Evolutionary conservation across 2,329 filamentous ascomycete genomes (phyloP).

Genomic region (Paracoccidioides lutzii): DNA sequence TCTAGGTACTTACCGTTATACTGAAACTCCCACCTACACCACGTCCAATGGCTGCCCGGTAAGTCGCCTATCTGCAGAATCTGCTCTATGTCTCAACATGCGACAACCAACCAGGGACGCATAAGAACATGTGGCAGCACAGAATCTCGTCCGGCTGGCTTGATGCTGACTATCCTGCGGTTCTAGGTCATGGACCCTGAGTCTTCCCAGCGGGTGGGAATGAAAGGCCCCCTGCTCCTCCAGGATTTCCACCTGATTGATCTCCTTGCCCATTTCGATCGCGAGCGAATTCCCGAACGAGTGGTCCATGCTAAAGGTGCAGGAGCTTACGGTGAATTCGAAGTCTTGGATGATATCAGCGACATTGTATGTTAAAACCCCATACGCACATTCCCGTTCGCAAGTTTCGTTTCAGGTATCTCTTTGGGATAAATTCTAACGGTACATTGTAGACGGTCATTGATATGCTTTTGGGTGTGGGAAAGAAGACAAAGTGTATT

Average conservation of each 20-base stretch:
- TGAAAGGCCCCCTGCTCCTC: conserved; percentile 47
- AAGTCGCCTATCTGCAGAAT: background rate
- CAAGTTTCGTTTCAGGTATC: background rate
- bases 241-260: conserved; percentile 56
- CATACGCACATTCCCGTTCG: background rate
- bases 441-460: conserved; percentile 20
- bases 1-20: conserved; percentile 37
- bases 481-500: conserved; percentile 56
- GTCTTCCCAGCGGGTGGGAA: conserved; percentile 41
- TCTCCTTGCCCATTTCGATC: conserved; percentile 37
- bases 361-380: conserved; percentile 27
- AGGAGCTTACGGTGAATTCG: conserved; percentile 32
- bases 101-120: background rate
- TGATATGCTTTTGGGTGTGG: conserved; percentile 43
- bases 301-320: conserved; percentile 33
- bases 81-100: background rate
- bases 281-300: conserved; percentile 30
- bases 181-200: conserved; percentile 38
- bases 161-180: background rate
- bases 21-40: conserved; percentile 47
- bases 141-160: background rate
- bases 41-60: conserved; percentile 47
- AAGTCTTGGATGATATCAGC: conserved; percentile 38
- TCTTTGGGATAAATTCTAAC: conserved; percentile 1
- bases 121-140: background rate